Percentiles rank a stretch among this genome's conserved stretches.
Conservation (phyloP, 139 green algal genomes). For the Tetraselmis striata region DNA sequence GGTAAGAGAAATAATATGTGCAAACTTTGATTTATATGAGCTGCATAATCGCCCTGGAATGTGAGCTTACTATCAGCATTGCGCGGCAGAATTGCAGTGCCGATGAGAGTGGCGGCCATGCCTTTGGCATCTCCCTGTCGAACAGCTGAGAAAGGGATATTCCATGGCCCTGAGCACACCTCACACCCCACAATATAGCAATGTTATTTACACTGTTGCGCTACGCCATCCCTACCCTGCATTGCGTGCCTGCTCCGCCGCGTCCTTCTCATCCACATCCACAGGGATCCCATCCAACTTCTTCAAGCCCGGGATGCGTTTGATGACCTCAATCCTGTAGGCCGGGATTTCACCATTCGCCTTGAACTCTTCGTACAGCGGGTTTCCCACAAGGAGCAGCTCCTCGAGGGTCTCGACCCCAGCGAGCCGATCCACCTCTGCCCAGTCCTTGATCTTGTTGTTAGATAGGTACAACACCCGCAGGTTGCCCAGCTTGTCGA, state of each 20-base stretch:
- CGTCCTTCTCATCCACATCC: conserved; percentile 74
- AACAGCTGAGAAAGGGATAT: too few relatives aligned
- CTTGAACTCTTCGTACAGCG: conserved; percentile 69
- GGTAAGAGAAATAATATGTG: too few relatives aligned
- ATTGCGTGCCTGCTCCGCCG: conserved; percentile 22
- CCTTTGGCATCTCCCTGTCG: too few relatives aligned
- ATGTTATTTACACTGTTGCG: too few relatives aligned
- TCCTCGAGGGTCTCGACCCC: conserved; percentile 65
- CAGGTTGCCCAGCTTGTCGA: conserved; percentile 78
- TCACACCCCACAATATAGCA: too few relatives aligned
- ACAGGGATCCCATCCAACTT: conserved; percentile 87
- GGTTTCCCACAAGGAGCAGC: conserved; percentile 83
- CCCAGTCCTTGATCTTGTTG: conserved; percentile 78
- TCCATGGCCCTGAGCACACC: too few relatives aligned
- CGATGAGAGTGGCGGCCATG: too few relatives aligned
- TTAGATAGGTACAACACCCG: conserved; percentile 80
- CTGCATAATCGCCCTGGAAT: too few relatives aligned
- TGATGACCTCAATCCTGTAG: conserved; percentile 79
- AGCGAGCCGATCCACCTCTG: conserved; percentile 68
- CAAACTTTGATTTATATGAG: too few relatives aligned
- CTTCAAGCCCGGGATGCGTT: conserved; percentile 75
- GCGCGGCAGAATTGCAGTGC: too few relatives aligned
- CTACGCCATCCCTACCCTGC: background rate
- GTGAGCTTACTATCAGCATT: too few relatives aligned
- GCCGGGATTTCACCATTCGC: conserved; percentile 50